Percentiles rank a stretch among this genome's conserved stretches.
phyloP scores from a whole-genome alignment of 495 filamentous ascomycete genomes.

The Hyaloscypha bicolor region DNA sequence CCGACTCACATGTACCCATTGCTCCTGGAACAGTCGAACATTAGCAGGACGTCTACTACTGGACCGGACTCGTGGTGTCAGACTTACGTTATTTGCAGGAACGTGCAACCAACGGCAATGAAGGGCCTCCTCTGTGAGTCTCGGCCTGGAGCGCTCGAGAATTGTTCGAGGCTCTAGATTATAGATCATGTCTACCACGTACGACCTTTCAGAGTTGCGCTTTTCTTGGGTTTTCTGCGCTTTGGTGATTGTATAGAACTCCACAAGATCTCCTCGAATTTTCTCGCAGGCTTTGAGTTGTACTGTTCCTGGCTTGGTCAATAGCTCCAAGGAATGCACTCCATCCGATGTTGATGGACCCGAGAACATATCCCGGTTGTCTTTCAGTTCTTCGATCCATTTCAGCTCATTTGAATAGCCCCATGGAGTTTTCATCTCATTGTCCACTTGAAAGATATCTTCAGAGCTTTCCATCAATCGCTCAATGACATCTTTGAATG shows the following conservation, averaged over 20 bases:
- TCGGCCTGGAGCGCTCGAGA: neutral
- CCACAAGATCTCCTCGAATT: neutral
- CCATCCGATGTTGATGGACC: neutral
- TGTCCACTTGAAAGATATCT: neutral
- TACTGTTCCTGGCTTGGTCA: neutral
- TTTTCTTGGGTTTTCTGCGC: neutral
- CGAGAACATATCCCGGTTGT: neutral
- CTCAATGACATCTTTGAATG: neutral
- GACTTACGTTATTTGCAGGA: constrained; percentile 5
- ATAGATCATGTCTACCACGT: neutral
- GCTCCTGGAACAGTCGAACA: neutral
- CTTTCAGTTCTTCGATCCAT: neutral
- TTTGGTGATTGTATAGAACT: neutral
- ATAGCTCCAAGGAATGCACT: neutral
- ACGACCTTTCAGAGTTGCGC: neutral
- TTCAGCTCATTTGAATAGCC: neutral
- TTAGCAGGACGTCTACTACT: no score
- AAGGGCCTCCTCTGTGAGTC: neutral
- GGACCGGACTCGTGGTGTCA: no score
- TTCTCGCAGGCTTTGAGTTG: neutral
- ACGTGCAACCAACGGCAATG: neutral
- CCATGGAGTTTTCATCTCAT: neutral
- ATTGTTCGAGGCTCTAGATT: neutral
- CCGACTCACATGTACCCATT: neutral
- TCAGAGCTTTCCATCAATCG: neutral